These are phyloP conservation scores for Cucumis melo DNA, from an alignment of 306 rosid species.

Conservation along the genomic window DNA sequence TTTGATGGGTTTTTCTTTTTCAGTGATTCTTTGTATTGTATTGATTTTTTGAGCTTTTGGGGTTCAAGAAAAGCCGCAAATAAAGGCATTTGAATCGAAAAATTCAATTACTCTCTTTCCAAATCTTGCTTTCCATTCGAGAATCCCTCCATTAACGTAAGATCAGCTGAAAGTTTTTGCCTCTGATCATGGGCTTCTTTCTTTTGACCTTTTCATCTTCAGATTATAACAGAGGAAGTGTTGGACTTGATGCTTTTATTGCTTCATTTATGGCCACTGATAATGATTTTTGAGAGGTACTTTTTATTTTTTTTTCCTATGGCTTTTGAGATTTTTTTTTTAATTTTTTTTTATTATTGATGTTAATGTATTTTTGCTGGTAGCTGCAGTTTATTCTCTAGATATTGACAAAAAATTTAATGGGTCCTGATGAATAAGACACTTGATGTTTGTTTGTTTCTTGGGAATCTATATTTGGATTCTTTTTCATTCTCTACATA, in stretches of 20 bases:
- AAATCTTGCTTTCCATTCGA: background rate
- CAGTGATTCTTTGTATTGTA: too few species aligned
- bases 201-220: constrained; percentile 23
- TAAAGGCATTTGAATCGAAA: background rate
- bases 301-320: background rate
- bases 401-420: background rate
- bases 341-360: background rate
- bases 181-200: constrained; percentile 24
- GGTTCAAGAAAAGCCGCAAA: constrained; percentile 1
- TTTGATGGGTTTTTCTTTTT: background rate
- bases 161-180: constrained; percentile 21
- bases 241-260: constrained; percentile 38
- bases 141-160: background rate
- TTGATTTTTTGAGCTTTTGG: background rate
- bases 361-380: background rate
- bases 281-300: constrained; percentile 27
- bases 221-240: constrained; percentile 20
- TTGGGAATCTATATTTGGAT: background rate
- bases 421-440: background rate
- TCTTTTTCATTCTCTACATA: background rate
- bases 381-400: background rate
- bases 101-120: background rate
- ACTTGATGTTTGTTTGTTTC: background rate
- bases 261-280: constrained; percentile 30
- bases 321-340: background rate